phyloP scores from a whole-genome alignment of 371 early-diverging fungal species.

The Mortierella sp. region DNA sequence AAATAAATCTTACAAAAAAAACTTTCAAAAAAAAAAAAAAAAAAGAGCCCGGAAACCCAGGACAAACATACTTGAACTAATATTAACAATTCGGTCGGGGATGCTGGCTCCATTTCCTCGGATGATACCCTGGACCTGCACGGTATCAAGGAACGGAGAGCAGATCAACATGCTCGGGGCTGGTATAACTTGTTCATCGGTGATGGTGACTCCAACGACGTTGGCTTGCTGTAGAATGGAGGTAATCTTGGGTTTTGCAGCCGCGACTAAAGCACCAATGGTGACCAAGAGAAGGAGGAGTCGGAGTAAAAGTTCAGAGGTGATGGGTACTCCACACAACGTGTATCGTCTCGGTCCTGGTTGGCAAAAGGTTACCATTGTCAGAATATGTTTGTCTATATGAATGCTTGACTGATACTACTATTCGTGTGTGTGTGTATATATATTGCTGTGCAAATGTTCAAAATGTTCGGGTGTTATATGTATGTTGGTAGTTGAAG shows the following conservation, averaged over 20 bases:
- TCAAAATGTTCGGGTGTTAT: not conserved
- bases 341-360: slow-evolving; percentile 10
- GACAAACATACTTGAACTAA: too few species aligned
- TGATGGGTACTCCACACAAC: slow-evolving; percentile 34
- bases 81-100: too few species aligned
- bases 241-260: slow-evolving; percentile 19
- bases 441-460: not conserved
- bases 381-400: not conserved
- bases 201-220: slow-evolving; percentile 34
- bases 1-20: not conserved
- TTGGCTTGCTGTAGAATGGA: slow-evolving; percentile 35
- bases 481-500: not conserved
- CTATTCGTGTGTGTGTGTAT: slow-evolving; percentile 2
- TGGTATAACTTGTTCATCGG: slow-evolving; percentile 12
- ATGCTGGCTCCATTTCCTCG: slow-evolving; percentile 12
- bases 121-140: slow-evolving; percentile 16
- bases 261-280: slow-evolving; percentile 15
- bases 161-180: slow-evolving; percentile 28
- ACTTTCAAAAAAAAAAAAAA: too few species aligned
- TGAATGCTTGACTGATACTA: too few species aligned
- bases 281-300: slow-evolving; percentile 19
- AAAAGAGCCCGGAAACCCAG: too few species aligned
- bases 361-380: not conserved
- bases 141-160: slow-evolving; percentile 8
- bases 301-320: slow-evolving; percentile 31